A percentile compares a stretch with the other conserved stretches of the same genome.
These are phyloP conservation scores for Pseudogymnoascus sp. DNA, from an alignment of 2,329 filamentous ascomycete species.

Conservation along the genomic window DNA sequence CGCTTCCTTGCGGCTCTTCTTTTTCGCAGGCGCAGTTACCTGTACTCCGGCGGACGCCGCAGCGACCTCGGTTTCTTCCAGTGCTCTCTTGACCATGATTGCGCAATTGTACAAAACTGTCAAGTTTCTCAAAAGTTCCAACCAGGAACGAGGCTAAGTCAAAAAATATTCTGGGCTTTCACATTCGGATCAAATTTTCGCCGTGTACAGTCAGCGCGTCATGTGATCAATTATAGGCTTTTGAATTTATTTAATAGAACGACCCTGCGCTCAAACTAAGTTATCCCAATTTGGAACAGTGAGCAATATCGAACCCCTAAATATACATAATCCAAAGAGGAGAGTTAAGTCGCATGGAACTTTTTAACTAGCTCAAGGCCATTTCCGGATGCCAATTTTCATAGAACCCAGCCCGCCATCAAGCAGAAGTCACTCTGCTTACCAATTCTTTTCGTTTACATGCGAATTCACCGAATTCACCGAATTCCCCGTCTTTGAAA, in stretches of 20 bases:
- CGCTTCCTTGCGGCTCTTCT: slow-evolving; percentile 26
- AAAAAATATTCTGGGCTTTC: slow-evolving; percentile 7
- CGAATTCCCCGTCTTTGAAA: background rate
- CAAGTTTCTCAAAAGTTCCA: slow-evolving; percentile 7
- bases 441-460: slow-evolving; percentile 3
- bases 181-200: slow-evolving; percentile 8
- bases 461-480: background rate
- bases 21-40: slow-evolving; percentile 14
- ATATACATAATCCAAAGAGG: slow-evolving; percentile 5
- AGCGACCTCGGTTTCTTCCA: slow-evolving; percentile 24
- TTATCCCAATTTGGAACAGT: slow-evolving; percentile 6
- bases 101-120: slow-evolving; percentile 7
- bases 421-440: slow-evolving; percentile 1
- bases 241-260: slow-evolving; percentile 4
- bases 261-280: slow-evolving; percentile 7
- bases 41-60: slow-evolving; percentile 11
- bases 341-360: slow-evolving; percentile 1
- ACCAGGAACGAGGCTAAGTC: background rate
- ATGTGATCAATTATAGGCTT: slow-evolving; percentile 4
- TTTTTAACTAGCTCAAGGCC: background rate
- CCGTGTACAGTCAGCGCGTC: slow-evolving; percentile 2
- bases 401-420: slow-evolving; percentile 7
- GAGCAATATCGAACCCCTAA: slow-evolving; percentile 9
- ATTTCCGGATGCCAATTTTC: slow-evolving; percentile 1
- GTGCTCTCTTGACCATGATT: slow-evolving; percentile 27